phyloP scores from a whole-genome alignment of 2,329 filamentous ascomycete species.

The Cladosporium austrohemisphaericum region DNA sequence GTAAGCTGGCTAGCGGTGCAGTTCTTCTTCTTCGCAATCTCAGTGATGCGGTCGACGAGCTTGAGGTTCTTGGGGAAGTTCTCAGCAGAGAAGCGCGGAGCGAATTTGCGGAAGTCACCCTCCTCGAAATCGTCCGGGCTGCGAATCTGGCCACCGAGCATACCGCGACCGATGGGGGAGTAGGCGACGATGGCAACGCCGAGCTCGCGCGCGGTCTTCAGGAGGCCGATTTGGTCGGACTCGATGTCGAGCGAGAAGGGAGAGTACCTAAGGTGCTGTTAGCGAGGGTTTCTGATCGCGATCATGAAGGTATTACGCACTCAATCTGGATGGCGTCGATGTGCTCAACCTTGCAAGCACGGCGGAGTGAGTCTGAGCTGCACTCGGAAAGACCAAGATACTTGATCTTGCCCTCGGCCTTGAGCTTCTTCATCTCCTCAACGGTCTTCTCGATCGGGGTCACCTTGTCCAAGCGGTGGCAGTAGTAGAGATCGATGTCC shows the following conservation, averaged over 20 bases:
- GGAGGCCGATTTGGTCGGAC: constrained; percentile 44
- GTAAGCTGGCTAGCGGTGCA: constrained; percentile 56
- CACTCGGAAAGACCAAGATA: constrained; percentile 55
- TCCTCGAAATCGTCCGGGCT: constrained; percentile 46
- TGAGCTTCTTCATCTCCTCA: constrained; percentile 46
- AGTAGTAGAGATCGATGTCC: constrained; percentile 43
- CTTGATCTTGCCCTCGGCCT: constrained; percentile 54
- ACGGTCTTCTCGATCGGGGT: constrained; percentile 50
- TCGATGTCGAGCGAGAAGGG: constrained; percentile 59
- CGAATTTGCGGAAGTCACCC: constrained; percentile 45
- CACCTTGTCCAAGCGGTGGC: constrained; percentile 41
- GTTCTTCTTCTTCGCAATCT: constrained; percentile 52
- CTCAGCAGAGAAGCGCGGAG: constrained; percentile 50
- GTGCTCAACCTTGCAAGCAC: constrained; percentile 49
- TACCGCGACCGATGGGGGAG: constrained; percentile 57
- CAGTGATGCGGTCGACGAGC: constrained; percentile 49
- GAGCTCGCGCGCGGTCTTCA: constrained; percentile 56
- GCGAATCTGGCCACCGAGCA: constrained; percentile 52
- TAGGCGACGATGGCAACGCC: constrained; percentile 57
- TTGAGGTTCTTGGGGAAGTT: constrained; percentile 56
- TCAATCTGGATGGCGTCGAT: constrained; percentile 54
- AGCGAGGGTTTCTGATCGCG: not conserved
- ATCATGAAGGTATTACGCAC: constrained; percentile 15
- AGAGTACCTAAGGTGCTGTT: constrained; percentile 36
- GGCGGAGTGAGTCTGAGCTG: constrained; percentile 48